Conservation (phyloP, 2,329 filamentous ascomycete species). For the Colletotrichum siamense region DNA sequence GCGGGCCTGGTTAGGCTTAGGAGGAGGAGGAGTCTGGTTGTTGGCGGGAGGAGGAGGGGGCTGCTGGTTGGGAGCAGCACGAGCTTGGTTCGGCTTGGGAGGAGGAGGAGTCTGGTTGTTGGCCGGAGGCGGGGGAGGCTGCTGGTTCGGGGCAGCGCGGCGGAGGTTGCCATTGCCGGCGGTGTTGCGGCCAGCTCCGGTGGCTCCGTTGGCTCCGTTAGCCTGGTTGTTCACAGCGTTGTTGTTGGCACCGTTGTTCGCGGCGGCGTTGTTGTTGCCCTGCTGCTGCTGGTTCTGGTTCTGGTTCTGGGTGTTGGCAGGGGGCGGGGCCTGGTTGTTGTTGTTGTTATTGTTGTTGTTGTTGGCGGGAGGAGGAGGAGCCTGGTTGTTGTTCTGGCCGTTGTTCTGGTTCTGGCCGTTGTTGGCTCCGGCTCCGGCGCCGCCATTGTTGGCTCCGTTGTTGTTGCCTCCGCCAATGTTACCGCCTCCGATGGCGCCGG, state of each 20-base stretch:
- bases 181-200: background rate
- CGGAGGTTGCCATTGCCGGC: background rate
- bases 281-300: background rate
- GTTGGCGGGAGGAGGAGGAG: background rate
- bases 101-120: background rate
- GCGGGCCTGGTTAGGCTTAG: background rate
- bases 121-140: background rate
- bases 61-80: background rate
- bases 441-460: background rate
- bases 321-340: background rate
- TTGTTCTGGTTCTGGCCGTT: background rate
- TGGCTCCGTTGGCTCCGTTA: background rate
- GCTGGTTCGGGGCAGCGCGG: background rate
- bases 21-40: background rate
- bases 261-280: background rate
- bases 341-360: background rate
- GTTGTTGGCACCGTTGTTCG: background rate
- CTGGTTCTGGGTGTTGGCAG: background rate
- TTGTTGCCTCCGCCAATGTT: background rate
- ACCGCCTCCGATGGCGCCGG: background rate
- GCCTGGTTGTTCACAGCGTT: background rate
- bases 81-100: background rate
- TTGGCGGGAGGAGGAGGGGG: too few relatives aligned
- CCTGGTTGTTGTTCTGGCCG: background rate
- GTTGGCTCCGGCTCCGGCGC: background rate